phyloP scores from a whole-genome alignment of 306 rosid genomes.

The Prosopis cineraria region DNA sequence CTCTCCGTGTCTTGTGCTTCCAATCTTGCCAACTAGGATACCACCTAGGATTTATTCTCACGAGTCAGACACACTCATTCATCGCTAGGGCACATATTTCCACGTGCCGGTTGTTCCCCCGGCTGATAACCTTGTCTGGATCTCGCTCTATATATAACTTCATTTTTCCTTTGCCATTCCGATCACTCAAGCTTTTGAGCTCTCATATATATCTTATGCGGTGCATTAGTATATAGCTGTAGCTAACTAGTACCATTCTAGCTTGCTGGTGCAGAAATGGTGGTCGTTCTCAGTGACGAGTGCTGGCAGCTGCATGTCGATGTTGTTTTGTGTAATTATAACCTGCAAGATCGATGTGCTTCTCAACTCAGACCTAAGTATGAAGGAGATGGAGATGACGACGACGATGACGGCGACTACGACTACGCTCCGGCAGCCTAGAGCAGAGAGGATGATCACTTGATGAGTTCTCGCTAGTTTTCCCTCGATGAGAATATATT shows the following conservation, averaged over 20 bases:
- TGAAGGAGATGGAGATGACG: slow-evolving; percentile 36
- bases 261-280: slow-evolving; percentile 13
- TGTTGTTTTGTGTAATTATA: background rate
- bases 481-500: background rate
- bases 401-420: slow-evolving; percentile 20
- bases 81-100: slow-evolving; percentile 25
- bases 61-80: slow-evolving; percentile 36
- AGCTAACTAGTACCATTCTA: background rate
- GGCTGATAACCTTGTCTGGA: background rate
- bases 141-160: slow-evolving; percentile 8
- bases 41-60: slow-evolving; percentile 38
- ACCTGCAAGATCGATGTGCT: slow-evolving; percentile 8
- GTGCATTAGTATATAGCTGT: background rate
- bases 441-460: background rate
- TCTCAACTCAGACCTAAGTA: background rate
- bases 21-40: slow-evolving; percentile 26
- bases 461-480: too few species aligned
- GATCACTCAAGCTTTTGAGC: background rate
- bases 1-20: background rate
- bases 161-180: background rate
- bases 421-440: slow-evolving; percentile 41
- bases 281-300: background rate
- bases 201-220: background rate
- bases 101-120: slow-evolving; percentile 21
- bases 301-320: background rate